These are phyloP conservation scores for Serendipita sp. DNA, from an alignment of 1,284 basidiomycete species.

Conservation along the genomic window DNA sequence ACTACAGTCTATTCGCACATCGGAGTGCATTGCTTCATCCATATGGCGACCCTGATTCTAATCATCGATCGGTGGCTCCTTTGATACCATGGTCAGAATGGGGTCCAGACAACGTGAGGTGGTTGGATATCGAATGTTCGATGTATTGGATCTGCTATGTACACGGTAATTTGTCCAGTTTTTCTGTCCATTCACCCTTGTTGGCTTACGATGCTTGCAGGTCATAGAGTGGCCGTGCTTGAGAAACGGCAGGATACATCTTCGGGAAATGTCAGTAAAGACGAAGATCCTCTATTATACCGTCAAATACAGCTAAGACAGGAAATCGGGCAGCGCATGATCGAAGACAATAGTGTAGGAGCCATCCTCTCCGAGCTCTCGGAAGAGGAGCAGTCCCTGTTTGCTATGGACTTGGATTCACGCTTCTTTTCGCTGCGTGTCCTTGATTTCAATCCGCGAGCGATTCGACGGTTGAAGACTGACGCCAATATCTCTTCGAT, in stretches of 20 bases:
- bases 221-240: neutral
- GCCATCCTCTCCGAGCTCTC: neutral
- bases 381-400: neutral
- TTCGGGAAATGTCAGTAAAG: neutral
- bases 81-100: slow-evolving; percentile 5
- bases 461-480: neutral
- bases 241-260: neutral
- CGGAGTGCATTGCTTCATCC: neutral
- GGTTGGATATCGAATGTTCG: neutral
- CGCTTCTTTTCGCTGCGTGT: neutral
- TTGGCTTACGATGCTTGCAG: no score
- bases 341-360: neutral
- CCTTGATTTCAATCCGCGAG: neutral
- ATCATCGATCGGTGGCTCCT: neutral
- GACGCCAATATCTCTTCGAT: neutral
- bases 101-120: neutral
- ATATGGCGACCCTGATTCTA: neutral
- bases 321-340: neutral
- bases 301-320: neutral
- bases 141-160: slow-evolving; percentile 3
- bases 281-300: neutral
- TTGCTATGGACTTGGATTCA: neutral
- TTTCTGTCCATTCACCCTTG: no score
- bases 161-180: neutral
- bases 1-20: neutral